phyloP scores from a whole-genome alignment of 2,329 filamentous ascomycete genomes.

The Aspergillus hiratsukae region DNA sequence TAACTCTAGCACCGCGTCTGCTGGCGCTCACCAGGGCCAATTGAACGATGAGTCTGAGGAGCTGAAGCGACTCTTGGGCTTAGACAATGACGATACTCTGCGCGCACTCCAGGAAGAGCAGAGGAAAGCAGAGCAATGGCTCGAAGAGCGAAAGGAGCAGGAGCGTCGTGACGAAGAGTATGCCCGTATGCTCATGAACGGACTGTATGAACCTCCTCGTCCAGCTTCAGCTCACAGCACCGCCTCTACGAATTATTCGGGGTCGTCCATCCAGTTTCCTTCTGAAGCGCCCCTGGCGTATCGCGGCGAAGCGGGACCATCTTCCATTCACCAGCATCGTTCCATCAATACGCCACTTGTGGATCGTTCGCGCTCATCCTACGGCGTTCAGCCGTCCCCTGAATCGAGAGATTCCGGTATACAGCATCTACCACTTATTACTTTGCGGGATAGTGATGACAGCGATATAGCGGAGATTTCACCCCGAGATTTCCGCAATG shows the following conservation, averaged over 20 bases:
- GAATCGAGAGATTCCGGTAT: not conserved
- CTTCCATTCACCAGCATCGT: not conserved
- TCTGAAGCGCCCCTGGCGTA: not conserved
- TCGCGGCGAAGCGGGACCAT: not conserved
- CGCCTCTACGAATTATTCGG: constrained; percentile 4
- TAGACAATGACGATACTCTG: constrained; percentile 22
- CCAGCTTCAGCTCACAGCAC: constrained; percentile 7
- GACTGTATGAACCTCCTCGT: constrained; percentile 15
- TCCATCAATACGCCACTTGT: not conserved
- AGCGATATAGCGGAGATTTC: constrained; percentile 34
- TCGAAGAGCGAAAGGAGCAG: constrained; percentile 28
- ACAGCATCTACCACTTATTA: constrained; percentile 2
- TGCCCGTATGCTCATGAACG: constrained; percentile 35
- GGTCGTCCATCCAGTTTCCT: constrained; percentile 2
- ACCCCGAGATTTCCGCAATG: constrained; percentile 14
- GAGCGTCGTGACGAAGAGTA: constrained; percentile 36
- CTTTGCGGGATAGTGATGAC: constrained; percentile 20
- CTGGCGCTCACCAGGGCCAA: not conserved
- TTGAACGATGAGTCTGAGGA: constrained; percentile 9
- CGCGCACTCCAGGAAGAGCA: constrained; percentile 27
- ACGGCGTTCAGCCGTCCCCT: not conserved
- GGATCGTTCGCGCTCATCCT: not conserved
- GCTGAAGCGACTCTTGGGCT: constrained; percentile 21
- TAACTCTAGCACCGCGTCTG: not conserved
- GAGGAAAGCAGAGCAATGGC: constrained; percentile 26